phyloP scores from a whole-genome alignment of 441 rosid genomes.

The Populus tomentosa region DNA sequence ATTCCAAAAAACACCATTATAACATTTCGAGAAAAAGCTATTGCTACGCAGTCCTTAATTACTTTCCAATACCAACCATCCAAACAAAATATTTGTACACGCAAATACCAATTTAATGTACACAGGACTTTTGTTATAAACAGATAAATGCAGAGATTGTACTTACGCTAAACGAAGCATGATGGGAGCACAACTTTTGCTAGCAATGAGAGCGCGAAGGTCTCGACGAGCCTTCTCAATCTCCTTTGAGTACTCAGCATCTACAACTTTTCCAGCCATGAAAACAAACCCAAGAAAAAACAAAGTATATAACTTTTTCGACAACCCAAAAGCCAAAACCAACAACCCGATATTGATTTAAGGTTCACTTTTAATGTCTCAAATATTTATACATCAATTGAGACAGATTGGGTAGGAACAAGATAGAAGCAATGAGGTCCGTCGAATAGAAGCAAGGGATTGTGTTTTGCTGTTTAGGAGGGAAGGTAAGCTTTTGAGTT shows the following conservation, averaged over 20 bases:
- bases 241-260: constrained; percentile 59
- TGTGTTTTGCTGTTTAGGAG: background rate
- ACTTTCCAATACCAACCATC: background rate
- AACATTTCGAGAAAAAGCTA: background rate
- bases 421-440: background rate
- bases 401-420: background rate
- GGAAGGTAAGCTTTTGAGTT: constrained; percentile 6
- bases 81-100: background rate
- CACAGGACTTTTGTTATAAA: background rate
- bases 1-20: background rate
- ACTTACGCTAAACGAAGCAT: constrained; percentile 90
- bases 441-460: constrained; percentile 13
- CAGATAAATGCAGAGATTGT: background rate
- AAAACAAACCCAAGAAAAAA: background rate
- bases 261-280: constrained; percentile 25
- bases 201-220: constrained; percentile 72
- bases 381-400: background rate
- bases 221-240: constrained; percentile 64
- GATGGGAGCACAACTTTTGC: constrained; percentile 64
- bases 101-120: background rate
- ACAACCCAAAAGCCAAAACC: background rate
- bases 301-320: background rate
- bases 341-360: background rate
- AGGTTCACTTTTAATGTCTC: background rate
- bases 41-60: background rate